Percentiles rank a stretch among this genome's conserved stretches.
These are phyloP conservation scores for Lachnellula cervina DNA, from an alignment of 2,329 filamentous ascomycete species.

Conservation along the genomic window DNA sequence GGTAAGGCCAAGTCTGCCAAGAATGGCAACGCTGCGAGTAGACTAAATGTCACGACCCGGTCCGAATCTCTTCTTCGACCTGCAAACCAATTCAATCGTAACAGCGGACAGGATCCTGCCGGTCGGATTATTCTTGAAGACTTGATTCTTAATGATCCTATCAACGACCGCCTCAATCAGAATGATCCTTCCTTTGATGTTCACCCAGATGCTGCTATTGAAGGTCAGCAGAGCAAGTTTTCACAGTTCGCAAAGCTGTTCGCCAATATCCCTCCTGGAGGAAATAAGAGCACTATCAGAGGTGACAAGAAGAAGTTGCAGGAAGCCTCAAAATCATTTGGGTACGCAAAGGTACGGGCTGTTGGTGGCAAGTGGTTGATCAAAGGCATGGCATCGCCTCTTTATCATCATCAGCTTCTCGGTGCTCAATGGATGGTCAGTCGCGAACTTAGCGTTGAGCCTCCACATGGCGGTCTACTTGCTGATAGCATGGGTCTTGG, in stretches of 20 bases:
- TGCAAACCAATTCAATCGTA: not conserved
- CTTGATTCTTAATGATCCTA: constrained; percentile 18
- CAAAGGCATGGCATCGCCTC: constrained; percentile 41
- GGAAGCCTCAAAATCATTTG: constrained; percentile 39
- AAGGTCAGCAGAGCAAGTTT: constrained; percentile 14
- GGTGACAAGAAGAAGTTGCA: constrained; percentile 35
- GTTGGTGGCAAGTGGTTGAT: constrained; percentile 38
- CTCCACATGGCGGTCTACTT: constrained; percentile 50
- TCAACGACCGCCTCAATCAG: constrained; percentile 20
- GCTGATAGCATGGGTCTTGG: constrained; percentile 62
- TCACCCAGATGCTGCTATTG: constrained; percentile 17
- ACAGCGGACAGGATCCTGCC: constrained; percentile 13
- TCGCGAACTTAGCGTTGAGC: constrained; percentile 38
- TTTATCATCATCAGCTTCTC: constrained; percentile 48
- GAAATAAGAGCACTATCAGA: constrained; percentile 8
- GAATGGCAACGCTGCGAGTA: constrained; percentile 10
- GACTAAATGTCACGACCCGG: not conserved
- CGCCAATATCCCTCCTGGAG: constrained; percentile 23
- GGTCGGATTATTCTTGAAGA: constrained; percentile 19
- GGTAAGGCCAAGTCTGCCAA: constrained; percentile 7
- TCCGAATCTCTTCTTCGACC: constrained; percentile 3
- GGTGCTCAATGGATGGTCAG: constrained; percentile 50
- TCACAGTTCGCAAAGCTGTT: constrained; percentile 24
- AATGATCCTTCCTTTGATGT: constrained; percentile 19
- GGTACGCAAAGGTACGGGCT: constrained; percentile 32